These are phyloP conservation scores for Parastagonospora avenae DNA, from an alignment of 2,329 filamentous ascomycete genomes.

Conservation along the genomic window DNA sequence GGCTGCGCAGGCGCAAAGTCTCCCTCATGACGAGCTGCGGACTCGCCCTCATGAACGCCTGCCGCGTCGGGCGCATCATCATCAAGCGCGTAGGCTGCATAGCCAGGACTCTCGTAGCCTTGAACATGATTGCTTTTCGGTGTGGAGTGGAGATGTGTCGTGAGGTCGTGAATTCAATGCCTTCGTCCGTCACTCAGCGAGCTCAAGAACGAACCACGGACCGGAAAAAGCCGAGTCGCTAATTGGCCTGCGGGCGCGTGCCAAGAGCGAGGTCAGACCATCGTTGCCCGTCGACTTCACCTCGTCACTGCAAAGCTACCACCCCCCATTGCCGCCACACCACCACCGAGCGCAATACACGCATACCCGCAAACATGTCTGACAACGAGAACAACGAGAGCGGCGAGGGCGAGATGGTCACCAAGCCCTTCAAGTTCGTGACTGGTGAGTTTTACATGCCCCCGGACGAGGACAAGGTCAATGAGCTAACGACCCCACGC, in stretches of 20 bases:
- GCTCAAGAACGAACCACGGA: not conserved
- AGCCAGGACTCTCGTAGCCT: conserved; percentile 45
- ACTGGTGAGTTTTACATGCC: conserved; percentile 72
- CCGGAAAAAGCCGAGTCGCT: conserved; percentile 40
- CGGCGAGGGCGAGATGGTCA: conserved; percentile 72
- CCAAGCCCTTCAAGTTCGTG: conserved; percentile 99
- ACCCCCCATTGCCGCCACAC: conserved; percentile 39
- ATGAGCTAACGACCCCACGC: conserved; percentile 35
- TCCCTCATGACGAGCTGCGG: conserved; percentile 45
- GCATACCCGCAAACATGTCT: conserved; percentile 74
- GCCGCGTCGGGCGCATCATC: conserved; percentile 44
- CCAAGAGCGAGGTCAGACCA: conserved; percentile 34
- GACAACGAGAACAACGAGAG: conserved; percentile 62
- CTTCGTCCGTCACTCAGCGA: too few relatives aligned
- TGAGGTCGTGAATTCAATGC: conserved; percentile 22
- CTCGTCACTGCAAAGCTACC: conserved; percentile 33
- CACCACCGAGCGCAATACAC: conserved; percentile 20
- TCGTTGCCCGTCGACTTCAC: conserved; percentile 33
- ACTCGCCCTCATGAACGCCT: conserved; percentile 46
- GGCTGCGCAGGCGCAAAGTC: conserved; percentile 60
- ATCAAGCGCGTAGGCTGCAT: conserved; percentile 51
- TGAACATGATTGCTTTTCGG: conserved; percentile 35
- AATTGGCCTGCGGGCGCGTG: conserved; percentile 36
- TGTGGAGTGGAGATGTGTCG: conserved; percentile 28
- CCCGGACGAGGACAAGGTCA: conserved; percentile 13